Percentiles rank a stretch among this genome's conserved stretches.
These are phyloP conservation scores for Aspergillus alliaceus DNA, from an alignment of 2,329 filamentous ascomycete genomes.

Conservation along the genomic window DNA sequence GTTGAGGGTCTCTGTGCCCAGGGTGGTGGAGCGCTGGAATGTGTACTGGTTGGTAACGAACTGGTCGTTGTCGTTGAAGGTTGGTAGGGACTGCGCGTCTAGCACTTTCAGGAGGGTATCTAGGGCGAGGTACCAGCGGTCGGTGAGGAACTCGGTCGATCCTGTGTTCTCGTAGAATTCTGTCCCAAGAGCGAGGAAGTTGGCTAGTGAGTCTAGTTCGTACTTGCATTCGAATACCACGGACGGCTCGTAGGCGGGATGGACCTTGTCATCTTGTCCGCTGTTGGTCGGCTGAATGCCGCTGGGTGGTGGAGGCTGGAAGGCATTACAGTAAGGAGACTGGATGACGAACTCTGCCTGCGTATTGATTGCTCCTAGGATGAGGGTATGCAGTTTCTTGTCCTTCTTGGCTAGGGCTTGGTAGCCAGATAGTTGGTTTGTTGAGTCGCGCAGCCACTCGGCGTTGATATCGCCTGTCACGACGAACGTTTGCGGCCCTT, in stretches of 20 bases:
- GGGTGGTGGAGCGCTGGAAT: slow-evolving; percentile 76
- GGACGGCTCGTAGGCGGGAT: slow-evolving; percentile 79
- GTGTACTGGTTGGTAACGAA: slow-evolving; percentile 78
- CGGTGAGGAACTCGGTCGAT: slow-evolving; percentile 74
- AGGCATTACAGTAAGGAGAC: slow-evolving; percentile 96
- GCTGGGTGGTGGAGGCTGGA: slow-evolving; percentile 88
- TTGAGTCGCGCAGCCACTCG: slow-evolving; percentile 89
- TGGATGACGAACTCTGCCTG: slow-evolving; percentile 93
- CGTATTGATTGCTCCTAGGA: slow-evolving; percentile 92
- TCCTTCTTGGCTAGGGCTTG: slow-evolving; percentile 82
- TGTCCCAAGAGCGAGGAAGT: slow-evolving; percentile 83
- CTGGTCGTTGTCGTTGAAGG: slow-evolving; percentile 70
- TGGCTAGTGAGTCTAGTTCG: slow-evolving; percentile 90
- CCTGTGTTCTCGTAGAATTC: slow-evolving; percentile 80
- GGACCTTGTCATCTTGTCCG: slow-evolving; percentile 79
- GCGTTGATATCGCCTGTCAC: slow-evolving; percentile 92
- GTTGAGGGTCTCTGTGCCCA: slow-evolving; percentile 86
- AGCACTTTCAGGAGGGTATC: slow-evolving; percentile 72
- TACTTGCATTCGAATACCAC: slow-evolving; percentile 99
- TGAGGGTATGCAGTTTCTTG: slow-evolving; percentile 71
- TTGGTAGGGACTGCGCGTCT: slow-evolving; percentile 74
- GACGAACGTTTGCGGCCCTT: slow-evolving; percentile 85
- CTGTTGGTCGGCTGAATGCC: slow-evolving; percentile 70
- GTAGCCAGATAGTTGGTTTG: slow-evolving; percentile 90
- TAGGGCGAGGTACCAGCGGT: slow-evolving; percentile 76